Base-by-base conservation (phyloP, 1,284 basidiomycete genomes). In the Wolfiporia cocos region DNA sequence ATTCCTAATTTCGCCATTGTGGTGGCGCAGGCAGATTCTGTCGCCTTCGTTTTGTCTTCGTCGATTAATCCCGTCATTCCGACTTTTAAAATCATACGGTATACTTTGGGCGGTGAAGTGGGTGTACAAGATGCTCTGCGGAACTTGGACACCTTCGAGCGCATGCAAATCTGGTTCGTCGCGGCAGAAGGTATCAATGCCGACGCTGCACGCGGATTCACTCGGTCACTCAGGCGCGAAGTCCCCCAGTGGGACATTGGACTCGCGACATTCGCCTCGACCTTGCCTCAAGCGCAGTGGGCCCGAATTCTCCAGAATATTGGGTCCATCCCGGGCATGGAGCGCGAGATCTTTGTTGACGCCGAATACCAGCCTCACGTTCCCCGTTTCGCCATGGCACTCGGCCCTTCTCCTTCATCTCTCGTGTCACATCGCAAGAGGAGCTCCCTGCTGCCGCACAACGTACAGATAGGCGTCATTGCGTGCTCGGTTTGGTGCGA, bases 211-310 rank as follows among this genome's bases (percentile, higher is more conserved):
- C 5, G 12, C 14, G 34, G 34, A n/a, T 34, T 34, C 17, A 20
- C 15, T n/a, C 34, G 34, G 5, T 18, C 34, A 19, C 15, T 34
- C 24, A 39, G 10, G 15, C 23, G 21, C 14, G 35, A 37, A 22
- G 22, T 37, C n/a, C 35, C 35, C n/a, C 35, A 23, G 11, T 37
- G 35, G 35, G 23, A 37, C 35, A 12, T 37, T 14, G 20, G 35
- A 5, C n/a, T 37, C 11, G 35, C 35, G 14, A 23, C 23, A n/a
- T 37, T 37, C 23, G 5, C 9, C 9, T 10, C 15, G 11, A 15
- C 9, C 10, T 33, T 6, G 6, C 32, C 32, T 10, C 32, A 18
- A 7, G 9, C 32, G 9, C 6, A 33, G 32, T 10, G 10, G 15
- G 11, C 9, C 9, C 11, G 17, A 17, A 18, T 33, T 7, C 6